Conservation (phyloP, 257 asterid species). For the Solanum ossicruentum region DNA sequence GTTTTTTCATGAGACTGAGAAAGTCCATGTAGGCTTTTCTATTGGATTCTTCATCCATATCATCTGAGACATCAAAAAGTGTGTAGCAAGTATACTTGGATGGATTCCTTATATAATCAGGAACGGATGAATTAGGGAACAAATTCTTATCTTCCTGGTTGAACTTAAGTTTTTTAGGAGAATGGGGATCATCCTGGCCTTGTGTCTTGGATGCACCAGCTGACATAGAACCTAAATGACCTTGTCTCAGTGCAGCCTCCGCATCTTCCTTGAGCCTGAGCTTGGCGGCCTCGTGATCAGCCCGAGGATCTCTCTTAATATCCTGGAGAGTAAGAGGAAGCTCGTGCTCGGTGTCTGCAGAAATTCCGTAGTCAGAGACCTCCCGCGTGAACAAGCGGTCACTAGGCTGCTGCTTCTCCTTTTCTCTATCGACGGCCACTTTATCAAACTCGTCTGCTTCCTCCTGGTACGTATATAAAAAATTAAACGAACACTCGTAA, state of each 20-base stretch:
- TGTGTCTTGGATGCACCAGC: background rate
- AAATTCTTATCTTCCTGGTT: background rate
- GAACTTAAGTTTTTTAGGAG: background rate
- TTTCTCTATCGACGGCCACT: constrained; percentile 51
- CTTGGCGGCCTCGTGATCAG: constrained; percentile 69
- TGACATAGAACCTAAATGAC: constrained; percentile 9
- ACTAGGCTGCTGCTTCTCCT: constrained; percentile 5
- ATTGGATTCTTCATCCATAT: constrained; percentile 58
- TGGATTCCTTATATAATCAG: constrained; percentile 72
- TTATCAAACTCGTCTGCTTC: constrained; percentile 87
- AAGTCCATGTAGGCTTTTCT: constrained; percentile 45
- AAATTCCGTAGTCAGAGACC: constrained; percentile 30
- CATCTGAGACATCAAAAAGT: constrained; percentile 31
- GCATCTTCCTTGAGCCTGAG: constrained; percentile 71
- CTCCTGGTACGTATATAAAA: constrained; percentile 30
- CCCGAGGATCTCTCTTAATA: constrained; percentile 59
- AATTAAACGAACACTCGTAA: background rate
- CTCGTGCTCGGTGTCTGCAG: constrained; percentile 21
- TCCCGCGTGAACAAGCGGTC: constrained; percentile 44
- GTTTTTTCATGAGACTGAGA: constrained; percentile 28
- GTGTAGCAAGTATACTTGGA: constrained; percentile 64
- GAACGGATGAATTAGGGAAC: constrained; percentile 21
- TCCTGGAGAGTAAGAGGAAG: constrained; percentile 35
- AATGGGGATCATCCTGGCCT: background rate
- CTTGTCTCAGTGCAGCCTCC: constrained; percentile 38